Evolutionary conservation across 2,329 filamentous ascomycete species (phyloP).

Genomic region (Exophiala oligosperma): DNA sequence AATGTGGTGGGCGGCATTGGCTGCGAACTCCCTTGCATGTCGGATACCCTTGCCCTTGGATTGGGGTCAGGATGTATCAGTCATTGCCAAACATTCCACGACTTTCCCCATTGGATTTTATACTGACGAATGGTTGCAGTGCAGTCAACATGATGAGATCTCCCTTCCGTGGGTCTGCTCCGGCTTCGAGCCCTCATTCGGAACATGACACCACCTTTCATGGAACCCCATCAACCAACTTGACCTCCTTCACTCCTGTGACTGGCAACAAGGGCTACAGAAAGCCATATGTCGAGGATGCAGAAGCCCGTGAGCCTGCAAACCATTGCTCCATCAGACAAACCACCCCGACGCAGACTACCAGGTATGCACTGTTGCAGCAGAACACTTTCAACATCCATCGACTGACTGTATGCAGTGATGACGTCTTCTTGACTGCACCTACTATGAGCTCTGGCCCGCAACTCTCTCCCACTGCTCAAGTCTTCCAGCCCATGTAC

Average conservation of each 20-base stretch:
- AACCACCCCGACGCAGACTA: background rate
- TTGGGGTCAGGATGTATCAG: too few relatives aligned
- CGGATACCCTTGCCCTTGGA: too few relatives aligned
- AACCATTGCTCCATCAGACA: background rate
- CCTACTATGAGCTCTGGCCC: constrained; percentile 33
- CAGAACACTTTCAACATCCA: background rate
- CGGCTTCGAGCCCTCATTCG: constrained; percentile 23
- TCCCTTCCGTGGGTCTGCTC: constrained; percentile 8
- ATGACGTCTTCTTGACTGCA: constrained; percentile 35
- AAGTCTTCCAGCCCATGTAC: constrained; percentile 19
- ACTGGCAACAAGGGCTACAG: constrained; percentile 43
- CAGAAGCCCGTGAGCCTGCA: background rate
- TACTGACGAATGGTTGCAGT: too few relatives aligned
- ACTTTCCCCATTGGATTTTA: too few relatives aligned
- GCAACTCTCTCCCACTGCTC: constrained; percentile 27
- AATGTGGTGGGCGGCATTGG: too few relatives aligned
- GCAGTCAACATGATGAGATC: constrained; percentile 9
- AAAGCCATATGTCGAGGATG: background rate
- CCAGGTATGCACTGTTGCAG: constrained; percentile 5
- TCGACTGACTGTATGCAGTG: constrained; percentile 26
- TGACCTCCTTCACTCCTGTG: constrained; percentile 65
- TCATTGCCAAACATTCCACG: too few relatives aligned
- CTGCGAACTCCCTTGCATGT: background rate
- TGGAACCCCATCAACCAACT: constrained; percentile 64
- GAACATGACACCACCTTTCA: constrained; percentile 34